These are phyloP conservation scores for Neurospora sp. DNA, from an alignment of 495 filamentous ascomycete genomes.

Conservation along the genomic window DNA sequence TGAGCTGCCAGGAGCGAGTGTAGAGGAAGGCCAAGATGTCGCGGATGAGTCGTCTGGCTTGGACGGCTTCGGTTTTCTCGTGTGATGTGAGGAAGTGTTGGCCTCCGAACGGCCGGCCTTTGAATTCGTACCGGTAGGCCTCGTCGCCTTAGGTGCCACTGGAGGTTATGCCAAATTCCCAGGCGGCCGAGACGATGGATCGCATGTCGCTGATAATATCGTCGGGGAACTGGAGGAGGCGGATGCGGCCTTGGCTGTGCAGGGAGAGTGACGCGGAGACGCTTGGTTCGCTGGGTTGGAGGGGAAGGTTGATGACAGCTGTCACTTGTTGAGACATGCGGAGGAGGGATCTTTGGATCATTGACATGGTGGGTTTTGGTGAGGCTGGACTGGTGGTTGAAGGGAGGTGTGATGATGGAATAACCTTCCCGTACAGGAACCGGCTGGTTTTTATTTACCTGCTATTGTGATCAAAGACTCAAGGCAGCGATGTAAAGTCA, in stretches of 20 bases:
- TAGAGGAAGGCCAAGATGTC: constrained; percentile 13
- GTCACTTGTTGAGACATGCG: not conserved
- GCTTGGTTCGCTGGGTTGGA: not conserved
- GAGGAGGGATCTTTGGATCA: not conserved
- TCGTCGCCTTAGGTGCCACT: not conserved
- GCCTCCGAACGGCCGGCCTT: constrained; percentile 9
- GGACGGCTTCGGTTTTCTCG: not conserved
- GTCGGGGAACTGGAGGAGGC: constrained; percentile 12
- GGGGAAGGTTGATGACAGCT: not conserved
- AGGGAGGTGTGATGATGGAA: not conserved
- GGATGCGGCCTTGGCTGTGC: constrained; percentile 9
- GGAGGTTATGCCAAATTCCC: constrained; percentile 6
- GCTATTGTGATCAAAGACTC: not conserved
- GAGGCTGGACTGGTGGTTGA: not conserved
- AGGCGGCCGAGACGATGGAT: constrained; percentile 19
- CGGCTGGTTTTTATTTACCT: not conserved
- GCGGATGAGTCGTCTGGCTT: constrained; percentile 9
- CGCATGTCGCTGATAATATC: constrained; percentile 17
- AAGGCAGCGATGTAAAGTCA: not conserved
- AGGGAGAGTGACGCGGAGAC: constrained; percentile 10
- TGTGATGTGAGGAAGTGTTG: not conserved
- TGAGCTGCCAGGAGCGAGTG: constrained; percentile 8
- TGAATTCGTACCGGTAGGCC: constrained; percentile 9
- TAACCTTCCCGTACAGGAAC: not conserved
- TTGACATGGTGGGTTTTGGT: not conserved